phyloP scores from a whole-genome alignment of 768 basidiomycete species.

The Macrolepiota dolichaula region DNA sequence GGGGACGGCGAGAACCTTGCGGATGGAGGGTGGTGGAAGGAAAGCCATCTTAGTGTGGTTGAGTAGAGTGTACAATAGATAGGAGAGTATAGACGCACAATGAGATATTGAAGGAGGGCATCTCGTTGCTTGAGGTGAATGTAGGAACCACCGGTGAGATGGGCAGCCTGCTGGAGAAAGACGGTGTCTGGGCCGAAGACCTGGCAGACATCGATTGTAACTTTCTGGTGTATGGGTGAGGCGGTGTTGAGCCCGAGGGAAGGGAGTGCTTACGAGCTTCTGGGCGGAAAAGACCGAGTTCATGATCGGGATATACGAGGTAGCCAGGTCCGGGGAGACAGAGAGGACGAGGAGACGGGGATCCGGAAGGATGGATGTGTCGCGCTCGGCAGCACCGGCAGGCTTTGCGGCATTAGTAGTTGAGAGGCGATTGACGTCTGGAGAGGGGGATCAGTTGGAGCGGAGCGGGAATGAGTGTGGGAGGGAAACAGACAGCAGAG shows the following conservation, averaged over 20 bases:
- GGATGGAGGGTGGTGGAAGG: slow-evolving; percentile 53
- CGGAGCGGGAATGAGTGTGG: neutral
- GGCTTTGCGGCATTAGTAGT: slow-evolving; percentile 23
- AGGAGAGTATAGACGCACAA: slow-evolving; percentile 42
- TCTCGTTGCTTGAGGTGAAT: slow-evolving; percentile 78
- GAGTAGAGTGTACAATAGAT: neutral
- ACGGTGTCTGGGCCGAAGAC: slow-evolving; percentile 86
- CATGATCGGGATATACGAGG: slow-evolving; percentile 97
- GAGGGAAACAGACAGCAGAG: slow-evolving; percentile 69
- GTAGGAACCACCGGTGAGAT: slow-evolving; percentile 93
- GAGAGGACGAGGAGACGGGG: slow-evolving; percentile 66
- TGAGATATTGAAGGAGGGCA: slow-evolving; percentile 89
- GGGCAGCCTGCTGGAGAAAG: slow-evolving; percentile 95
- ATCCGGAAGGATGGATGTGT: slow-evolving; percentile 30
- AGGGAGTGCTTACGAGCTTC: slow-evolving; percentile 68
- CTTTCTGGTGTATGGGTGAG: slow-evolving; percentile 58
- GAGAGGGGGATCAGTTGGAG: neutral
- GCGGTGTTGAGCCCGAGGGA: slow-evolving; percentile 5
- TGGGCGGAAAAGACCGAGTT: slow-evolving; percentile 99
- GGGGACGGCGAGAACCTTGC: slow-evolving; percentile 77
- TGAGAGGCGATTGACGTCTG: slow-evolving; percentile 40
- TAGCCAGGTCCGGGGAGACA: slow-evolving; percentile 85
- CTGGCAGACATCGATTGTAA: slow-evolving; percentile 95
- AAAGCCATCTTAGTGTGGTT: slow-evolving; percentile 70
- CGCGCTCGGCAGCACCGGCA: slow-evolving; percentile 25